Evolutionary conservation across 129 eudicot genomes (phyloP), one percentile per base, ranked within the genome.

Genomic region (Arctium lappa): DNA sequence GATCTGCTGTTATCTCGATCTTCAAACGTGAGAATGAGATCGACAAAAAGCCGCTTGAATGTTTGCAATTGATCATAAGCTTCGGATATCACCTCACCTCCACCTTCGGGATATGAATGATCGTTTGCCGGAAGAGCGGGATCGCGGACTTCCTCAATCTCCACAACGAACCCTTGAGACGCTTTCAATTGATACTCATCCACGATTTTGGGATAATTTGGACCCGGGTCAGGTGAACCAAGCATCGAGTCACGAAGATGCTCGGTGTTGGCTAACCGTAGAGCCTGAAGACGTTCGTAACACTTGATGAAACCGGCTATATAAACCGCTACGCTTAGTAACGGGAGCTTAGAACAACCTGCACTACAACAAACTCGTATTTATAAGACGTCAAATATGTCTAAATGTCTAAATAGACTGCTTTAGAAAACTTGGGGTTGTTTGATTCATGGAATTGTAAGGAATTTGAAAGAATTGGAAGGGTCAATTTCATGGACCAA

Each of bases 171-270:
- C 11, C 87, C 87, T 40, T 83, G 87, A 5, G 15, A 33, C 66
- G 75, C 73, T 63, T 53, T 87, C 30, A 70, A 71, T 2, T 10
- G 9, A 33, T 29, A 80, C 42, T 86, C 89, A 13, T 82, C 81
- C 74, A 86, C 48, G 44, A 81, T 71, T 33, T 32, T 68, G 16
- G 91, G 86, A 40, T 86, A 89, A 42, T 86, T 86, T 22, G 89
- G 91, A 78, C 91, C 91, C 8, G 91, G 89, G 16, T 86, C 89
- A 42, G 89, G 91, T 16, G 79, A 46, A 15, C 87, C 80, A 36
- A 83, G 87, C 76, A 86, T 79, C 1, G 91, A 86, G 29, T 77
- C 84, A 6, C 88, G 84, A 15, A 86, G 86, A 22, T 74, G 48
- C 84, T 86, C 83, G 7, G 73, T 77, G 73, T 86, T 86, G 3